Base-by-base conservation (phyloP, 129 eudicot genomes). In the Deinandra increscens region DNA sequence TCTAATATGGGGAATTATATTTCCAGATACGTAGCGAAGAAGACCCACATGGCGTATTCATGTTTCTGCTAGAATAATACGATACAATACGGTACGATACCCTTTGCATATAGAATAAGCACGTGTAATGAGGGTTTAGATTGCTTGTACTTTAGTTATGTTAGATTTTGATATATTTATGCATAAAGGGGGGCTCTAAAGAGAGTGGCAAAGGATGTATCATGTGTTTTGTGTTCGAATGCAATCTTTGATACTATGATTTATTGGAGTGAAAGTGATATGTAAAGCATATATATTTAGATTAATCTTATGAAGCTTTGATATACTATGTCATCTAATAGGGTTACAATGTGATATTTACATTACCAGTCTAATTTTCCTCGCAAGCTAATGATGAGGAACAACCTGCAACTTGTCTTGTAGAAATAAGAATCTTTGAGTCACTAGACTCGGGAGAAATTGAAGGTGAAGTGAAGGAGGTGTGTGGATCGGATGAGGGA, bases 21-120 rank as follows among this genome's bases (percentile, higher is more conserved):
- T 37, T 92, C 98, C 12, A 89, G 74, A 68, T 92, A 88, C 38
- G 88, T 92, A 64, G 69, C 88, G 12, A 82, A 87, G 81, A 86
- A 83, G 84, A 86, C 87, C 76, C 98, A 92, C 76, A 83, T 86
- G 86, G 64, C 64, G 11, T 58, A 58, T 58, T 58, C 64, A 29
- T 58, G 64, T 58, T 58, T 58, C 41, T 58, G 64, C 41, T 58
- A 58, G 41, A 58, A 58, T 15, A 3, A 58, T 58, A 58, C 64
- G 11, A 55, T 46, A 50, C 58, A 11, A 5, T 55, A 55, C 36
- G 15, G 11, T 23, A 26, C 18, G 8, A 31, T 58, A 58, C 64
- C 64, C 41, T 58, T 58, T 58, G 64, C 41, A 29, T 58, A 58
- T 14, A 19, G 41, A 58, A 29, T 58, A 58, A 58, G 4, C 29